Evolutionary conservation across 139 green algal species (phyloP), one percentile per base, ranked within the genome.

Genomic region (Coccomyxa sp.): DNA sequence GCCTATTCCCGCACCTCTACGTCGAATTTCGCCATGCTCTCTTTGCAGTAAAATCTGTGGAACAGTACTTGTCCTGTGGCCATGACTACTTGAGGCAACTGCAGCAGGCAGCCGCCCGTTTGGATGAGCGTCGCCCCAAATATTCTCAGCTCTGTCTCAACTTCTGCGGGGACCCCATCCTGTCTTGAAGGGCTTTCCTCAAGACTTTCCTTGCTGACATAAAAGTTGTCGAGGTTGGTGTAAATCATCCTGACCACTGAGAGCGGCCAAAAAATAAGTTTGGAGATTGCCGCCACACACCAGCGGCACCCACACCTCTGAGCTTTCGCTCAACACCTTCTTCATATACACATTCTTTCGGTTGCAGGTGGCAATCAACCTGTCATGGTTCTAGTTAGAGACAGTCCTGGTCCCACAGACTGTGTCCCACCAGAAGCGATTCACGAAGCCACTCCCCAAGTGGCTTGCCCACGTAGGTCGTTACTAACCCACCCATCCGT

Each of bases 31-130:
- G 82, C 89, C 57, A 98, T 83, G 38, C 91, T 96, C n/a, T 93
- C 88, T 87, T 98, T 97, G 91, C 93, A 96, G 88, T 96, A 99
- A 82, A 98, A 99, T 51, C 96, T 88, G 77, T 98, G 96, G 4
- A 99, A 83, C 57, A 99, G 83, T 21, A 98, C 93, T 79, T 99
- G 96, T 0, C 90, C 96, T 0, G 96, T 99, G 58, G 88, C 91
- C 86, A 94, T 93, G 18, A 97, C 95, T 0, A 84, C 91, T 81
- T 98, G 95, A 11, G 93, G 90, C 76, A 95, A 86, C 76, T 84
- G 79, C 74, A 98, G 87, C n/a, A 96, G 84, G 32, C 92, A 83
- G 32, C 84, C 88, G 7, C 82, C 84, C 79, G 89, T 79, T 45
- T 84, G 90, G 60, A 98, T 94, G 25, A 97, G 76, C 68, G 96